Evolutionary conservation across 2,329 filamentous ascomycete genomes (phyloP).

Genomic region (Saccharata proteae): DNA sequence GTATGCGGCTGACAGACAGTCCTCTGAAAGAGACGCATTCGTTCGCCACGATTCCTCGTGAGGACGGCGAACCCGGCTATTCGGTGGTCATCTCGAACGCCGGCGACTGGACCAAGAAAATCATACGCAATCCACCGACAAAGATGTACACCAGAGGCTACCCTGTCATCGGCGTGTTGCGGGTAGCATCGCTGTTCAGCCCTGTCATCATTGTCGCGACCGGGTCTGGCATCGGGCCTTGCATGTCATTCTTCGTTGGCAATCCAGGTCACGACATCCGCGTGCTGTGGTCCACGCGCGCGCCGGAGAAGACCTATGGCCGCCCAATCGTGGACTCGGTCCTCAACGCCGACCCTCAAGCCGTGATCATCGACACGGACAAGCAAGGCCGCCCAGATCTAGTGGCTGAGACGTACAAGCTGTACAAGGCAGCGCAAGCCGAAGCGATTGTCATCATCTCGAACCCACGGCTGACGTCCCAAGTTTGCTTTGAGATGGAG

Average conservation of each 20-base stretch:
- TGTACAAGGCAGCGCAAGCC: conserved; percentile 34
- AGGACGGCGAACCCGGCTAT: conserved; percentile 11
- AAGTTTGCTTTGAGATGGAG: conserved; percentile 59
- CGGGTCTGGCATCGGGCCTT: conserved; percentile 24
- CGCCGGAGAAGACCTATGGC: conserved; percentile 53
- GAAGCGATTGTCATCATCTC: conserved; percentile 65
- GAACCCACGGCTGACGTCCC: conserved; percentile 54
- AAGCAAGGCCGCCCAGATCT: conserved; percentile 49
- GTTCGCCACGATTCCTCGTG: conserved; percentile 25
- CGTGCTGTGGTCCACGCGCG: conserved; percentile 56
- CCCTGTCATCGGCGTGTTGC: conserved; percentile 20
- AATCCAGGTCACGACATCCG: conserved; percentile 30
- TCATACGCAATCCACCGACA: conserved; percentile 16
- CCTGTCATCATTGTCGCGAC: conserved; percentile 23
- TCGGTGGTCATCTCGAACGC: conserved; percentile 22
- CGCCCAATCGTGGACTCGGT: conserved; percentile 44
- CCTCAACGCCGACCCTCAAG: conserved; percentile 44
- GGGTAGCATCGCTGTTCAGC: conserved; percentile 19
- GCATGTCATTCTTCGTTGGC: conserved; percentile 40
- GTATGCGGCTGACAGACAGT: conserved; percentile 6
- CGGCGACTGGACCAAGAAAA: conserved; percentile 21
- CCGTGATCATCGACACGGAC: conserved; percentile 57
- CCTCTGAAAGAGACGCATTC: conserved; percentile 25
- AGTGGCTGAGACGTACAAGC: conserved; percentile 40
- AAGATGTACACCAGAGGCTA: conserved; percentile 18